Conservation (phyloP, 1,139 yeast species). For the Candida tropicalis region DNA sequence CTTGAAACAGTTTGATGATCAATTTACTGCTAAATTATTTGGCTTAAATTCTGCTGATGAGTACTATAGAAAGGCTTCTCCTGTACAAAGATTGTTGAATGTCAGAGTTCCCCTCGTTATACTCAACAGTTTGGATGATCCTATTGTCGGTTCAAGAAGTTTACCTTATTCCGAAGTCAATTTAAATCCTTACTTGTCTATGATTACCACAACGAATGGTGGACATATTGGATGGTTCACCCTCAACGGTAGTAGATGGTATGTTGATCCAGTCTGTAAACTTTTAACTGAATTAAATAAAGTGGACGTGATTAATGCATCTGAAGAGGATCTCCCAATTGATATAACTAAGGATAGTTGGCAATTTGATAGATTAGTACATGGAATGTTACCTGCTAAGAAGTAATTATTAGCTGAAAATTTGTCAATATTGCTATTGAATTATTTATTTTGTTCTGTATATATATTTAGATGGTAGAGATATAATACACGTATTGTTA, state of each 20-base stretch:
- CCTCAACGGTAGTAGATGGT: slow-evolving; percentile 56
- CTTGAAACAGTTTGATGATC: slow-evolving; percentile 51
- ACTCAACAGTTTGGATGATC: slow-evolving; percentile 57
- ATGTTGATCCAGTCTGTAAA: slow-evolving; percentile 39
- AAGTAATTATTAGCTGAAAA: not conserved
- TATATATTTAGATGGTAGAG: not conserved
- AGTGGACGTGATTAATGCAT: slow-evolving; percentile 22
- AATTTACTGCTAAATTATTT: slow-evolving; percentile 54
- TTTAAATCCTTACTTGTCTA: slow-evolving; percentile 67
- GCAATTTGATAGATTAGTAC: slow-evolving; percentile 33
- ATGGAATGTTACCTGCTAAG: slow-evolving; percentile 16
- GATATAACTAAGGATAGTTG: slow-evolving; percentile 28
- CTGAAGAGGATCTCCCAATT: slow-evolving; percentile 28
- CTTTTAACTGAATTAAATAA: slow-evolving; percentile 36
- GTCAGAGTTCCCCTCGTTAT: slow-evolving; percentile 57
- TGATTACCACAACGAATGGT: slow-evolving; percentile 75
- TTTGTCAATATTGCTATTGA: not conserved
- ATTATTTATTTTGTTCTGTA: not conserved
- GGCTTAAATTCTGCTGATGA: slow-evolving; percentile 57
- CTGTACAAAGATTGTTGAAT: slow-evolving; percentile 49
- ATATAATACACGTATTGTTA: too few species aligned
- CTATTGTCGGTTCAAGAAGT: slow-evolving; percentile 53
- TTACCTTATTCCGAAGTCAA: slow-evolving; percentile 63
- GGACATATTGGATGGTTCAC: slow-evolving; percentile 79
- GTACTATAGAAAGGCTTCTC: slow-evolving; percentile 57